Base-by-base conservation (phyloP, 176 grass and related monocot species). In the Phyllostachys edulis region DNA sequence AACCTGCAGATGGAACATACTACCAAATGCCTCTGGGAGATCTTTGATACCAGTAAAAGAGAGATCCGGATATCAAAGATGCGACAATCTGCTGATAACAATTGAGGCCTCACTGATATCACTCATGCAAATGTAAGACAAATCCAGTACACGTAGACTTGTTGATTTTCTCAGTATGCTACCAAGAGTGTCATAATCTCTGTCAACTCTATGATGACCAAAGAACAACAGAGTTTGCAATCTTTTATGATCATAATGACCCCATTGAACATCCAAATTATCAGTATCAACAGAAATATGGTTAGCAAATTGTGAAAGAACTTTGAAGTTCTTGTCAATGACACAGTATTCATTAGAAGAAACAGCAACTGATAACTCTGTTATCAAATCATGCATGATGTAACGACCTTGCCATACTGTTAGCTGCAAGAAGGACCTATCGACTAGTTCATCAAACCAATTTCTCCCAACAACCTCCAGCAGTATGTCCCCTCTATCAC, bases 11-110 rank as follows among this genome's bases (percentile, higher is more conserved):
- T 77, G 86, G 7, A 8, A 82, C 12, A 88, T 23, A 13, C 2
- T 34, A 12, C 8, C 27, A 82, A 88, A 82, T 23, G 49, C 23
- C 38, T 57, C 41, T 9, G 71, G 79, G 40, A 82, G 60, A 47
- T 17, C 13, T 34, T 46, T 24, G 54, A 88, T 88, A 18, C n/a
- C 38, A 69, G 61, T 69, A 45, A 37, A 44, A 47, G 86, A 76
- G n/a, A 82, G 20, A 45, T 88, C 62, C 26, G 78, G 17, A 42
- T 59, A 82, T 12, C 79, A 50, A 18, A 88, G 79, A 88, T 83
- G 86, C 0, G 39, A 70, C 39, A 82, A 41, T 27, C 18, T 29
- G 67, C 78, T 12, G 21, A 82, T 60, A 34, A 23, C 37, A 63
- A 24, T 1, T 66, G 69, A 52, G 4, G 62, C 14, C 51, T 47